These are phyloP conservation scores for Talaromyces sp. DNA, from an alignment of 2,329 filamentous ascomycete genomes.

Conservation along the genomic window DNA sequence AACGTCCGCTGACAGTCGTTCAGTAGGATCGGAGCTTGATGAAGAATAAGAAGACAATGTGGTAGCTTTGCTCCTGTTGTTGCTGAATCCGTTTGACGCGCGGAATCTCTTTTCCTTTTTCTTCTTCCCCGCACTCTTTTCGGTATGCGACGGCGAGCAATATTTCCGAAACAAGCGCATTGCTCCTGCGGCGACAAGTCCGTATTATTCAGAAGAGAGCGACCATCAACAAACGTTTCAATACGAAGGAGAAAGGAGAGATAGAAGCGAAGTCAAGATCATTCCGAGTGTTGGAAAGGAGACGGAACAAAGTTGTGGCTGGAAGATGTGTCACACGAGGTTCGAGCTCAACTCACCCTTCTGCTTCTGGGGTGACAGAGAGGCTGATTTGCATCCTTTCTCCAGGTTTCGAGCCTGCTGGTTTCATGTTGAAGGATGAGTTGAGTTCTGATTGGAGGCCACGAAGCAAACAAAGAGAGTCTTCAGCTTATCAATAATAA, in stretches of 20 bases:
- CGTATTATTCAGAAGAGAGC: background rate
- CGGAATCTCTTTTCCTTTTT: background rate
- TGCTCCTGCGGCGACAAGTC: background rate
- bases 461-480: background rate
- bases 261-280: background rate
- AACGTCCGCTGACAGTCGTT: constrained; percentile 60
- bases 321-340: background rate
- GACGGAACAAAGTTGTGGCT: background rate
- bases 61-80: background rate
- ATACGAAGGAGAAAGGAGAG: background rate
- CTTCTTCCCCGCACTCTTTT: constrained; percentile 4
- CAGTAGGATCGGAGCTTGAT: constrained; percentile 34
- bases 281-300: background rate
- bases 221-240: background rate
- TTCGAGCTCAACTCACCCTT: background rate
- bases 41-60: background rate
- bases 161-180: constrained; percentile 9
- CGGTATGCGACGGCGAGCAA: background rate
- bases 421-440: background rate
- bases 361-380: background rate
- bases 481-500: too few species aligned
- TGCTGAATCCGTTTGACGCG: background rate
- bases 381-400: background rate
- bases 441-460: background rate
- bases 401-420: background rate